Evolutionary conservation across 495 filamentous ascomycete species (phyloP), one percentile per base, ranked within the genome.

Genomic region (Ascobolus immersus): DNA sequence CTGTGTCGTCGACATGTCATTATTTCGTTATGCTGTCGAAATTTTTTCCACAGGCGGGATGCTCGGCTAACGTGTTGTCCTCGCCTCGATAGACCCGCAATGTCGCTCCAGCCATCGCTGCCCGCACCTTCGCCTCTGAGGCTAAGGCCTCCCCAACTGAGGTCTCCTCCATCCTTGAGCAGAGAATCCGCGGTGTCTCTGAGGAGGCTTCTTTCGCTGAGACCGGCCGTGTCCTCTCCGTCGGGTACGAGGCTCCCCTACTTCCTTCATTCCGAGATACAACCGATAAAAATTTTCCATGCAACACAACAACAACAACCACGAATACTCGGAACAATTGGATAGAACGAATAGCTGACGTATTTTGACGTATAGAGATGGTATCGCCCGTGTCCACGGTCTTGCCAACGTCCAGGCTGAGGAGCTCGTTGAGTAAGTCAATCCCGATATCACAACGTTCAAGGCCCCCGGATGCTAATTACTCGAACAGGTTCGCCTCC

Each of bases 331-430:
- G n/a, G n/a, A n/a, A n/a, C n/a, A n/a, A n/a, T n/a, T 31, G 18
- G 21, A 15, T 12, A 38, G 18, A 1, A 38, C 24, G 14, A 29
- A 13, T 32, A n/a, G 22, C 28, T n/a, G n/a, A n/a, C n/a, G n/a
- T 41, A 36, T 23, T 43, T 20, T 33, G 30, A 20, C 43, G 17
- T 41, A 55, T 45, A 96, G 86, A 81, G 86, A 96, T 62, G 86
- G 86, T 92, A 96, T 96, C 53, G 86, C 86, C 55, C 82, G 89
- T 77, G 86, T 96, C 45, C 81, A 96, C 58, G 86, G 86, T 55
- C 89, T 96, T 78, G 77, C 66, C 76, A 94, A 94, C 59, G 86
- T 96, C 62, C 86, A 96, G 67, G 86, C 86, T 54, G 86, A 96
- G 62, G 86, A 96, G 71, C 74, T 96, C 54, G 86, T 96, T 53